Evolutionary conservation across 345 rosid species (phyloP), one percentile per base, ranked within the genome.

Genomic region (Populus euphratica): DNA sequence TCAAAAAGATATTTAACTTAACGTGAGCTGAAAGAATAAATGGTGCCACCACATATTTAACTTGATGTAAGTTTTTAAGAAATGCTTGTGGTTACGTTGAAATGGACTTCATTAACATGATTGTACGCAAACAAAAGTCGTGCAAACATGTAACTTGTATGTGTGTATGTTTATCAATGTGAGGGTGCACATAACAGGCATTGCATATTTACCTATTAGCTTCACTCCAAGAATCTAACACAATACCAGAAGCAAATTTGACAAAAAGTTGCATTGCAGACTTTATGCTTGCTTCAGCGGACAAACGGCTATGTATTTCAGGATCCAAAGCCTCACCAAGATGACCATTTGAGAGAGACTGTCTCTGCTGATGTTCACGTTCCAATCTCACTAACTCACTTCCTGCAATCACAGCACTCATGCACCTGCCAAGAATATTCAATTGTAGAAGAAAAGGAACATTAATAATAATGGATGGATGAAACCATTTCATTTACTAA

Each of bases 251-350:
- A 61, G 98, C 89, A 70, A 92, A 94, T 86, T 91, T 96, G 69
- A 94, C 89, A 86, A 92, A 94, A 79, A 91, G 90, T 82, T 90
- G 94, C 97, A 96, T 92, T 67, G 99, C 88, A 20, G 98, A 88
- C 84, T 92, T 94, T 63, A 94, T 91, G 85, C 94, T 91, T 54
- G 97, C 94, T 88, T 92, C 98, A 8, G 97, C 95, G 6, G 94
- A 91, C 77, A 88, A 81, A 80, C 81, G 89, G 75, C 86, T 79
- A 59, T 85, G 94, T 71, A 90, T 79, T 74, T 96, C 99, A 62
- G 89, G 78, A 82, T 93, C 96, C 43, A 87, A 76, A 77, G 85
- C 80, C 81, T 89, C 97, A 68, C 77, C 82, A 63, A 47, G 83
- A 85, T 85, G 96, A 72, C 99, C 95, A 69, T 91, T 94, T 49